These are phyloP conservation scores for Fragilaria radians DNA, from an alignment of 108 stramenopile species.

Conservation along the genomic window DNA sequence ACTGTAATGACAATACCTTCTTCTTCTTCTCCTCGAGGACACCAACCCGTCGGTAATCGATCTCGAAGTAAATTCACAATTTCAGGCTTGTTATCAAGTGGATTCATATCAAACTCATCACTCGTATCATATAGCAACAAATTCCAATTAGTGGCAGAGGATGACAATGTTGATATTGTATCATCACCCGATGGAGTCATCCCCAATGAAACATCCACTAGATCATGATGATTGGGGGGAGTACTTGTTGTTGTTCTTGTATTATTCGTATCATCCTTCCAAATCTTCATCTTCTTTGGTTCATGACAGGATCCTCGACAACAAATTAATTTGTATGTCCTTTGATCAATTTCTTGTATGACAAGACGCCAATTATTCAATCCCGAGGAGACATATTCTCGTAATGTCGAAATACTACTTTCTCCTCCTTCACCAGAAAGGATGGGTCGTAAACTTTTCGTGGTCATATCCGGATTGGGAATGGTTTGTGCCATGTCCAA, in stretches of 20 bases:
- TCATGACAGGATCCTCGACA: conserved; percentile 3
- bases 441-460: conserved; percentile 17
- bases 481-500: conserved; percentile 16
- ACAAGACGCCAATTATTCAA: conserved; percentile 15
- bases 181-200: too few relatives aligned
- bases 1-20: too few relatives aligned
- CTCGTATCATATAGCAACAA: not conserved
- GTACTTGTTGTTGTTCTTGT: too few relatives aligned
- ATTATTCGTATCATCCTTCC: too few relatives aligned
- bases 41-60: not conserved
- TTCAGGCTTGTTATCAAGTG: not conserved
- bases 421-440: conserved; percentile 1
- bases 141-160: not conserved
- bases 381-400: conserved; percentile 14
- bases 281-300: not conserved
- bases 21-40: too few relatives aligned
- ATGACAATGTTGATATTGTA: not conserved
- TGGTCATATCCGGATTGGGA: conserved; percentile 9
- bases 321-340: conserved; percentile 19
- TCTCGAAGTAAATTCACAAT: not conserved
- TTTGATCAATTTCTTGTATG: conserved; percentile 9
- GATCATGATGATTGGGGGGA: too few relatives aligned
- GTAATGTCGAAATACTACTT: too few relatives aligned
- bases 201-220: too few relatives aligned
- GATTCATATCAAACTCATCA: not conserved